phyloP scores from a whole-genome alignment of 345 rosid genomes.

The Laguncularia racemosa region DNA sequence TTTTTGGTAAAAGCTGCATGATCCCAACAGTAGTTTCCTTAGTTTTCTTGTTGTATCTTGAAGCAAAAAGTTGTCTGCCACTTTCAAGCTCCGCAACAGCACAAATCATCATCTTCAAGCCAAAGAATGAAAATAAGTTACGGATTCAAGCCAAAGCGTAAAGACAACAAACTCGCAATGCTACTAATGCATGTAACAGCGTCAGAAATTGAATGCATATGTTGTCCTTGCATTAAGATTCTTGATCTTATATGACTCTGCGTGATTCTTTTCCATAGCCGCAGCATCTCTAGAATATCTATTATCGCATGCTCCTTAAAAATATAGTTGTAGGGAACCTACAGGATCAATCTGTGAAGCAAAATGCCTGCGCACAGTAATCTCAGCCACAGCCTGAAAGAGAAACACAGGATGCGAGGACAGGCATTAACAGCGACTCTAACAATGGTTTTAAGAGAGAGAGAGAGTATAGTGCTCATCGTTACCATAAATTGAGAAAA shows the following conservation, averaged over 20 bases:
- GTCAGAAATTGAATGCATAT: no score
- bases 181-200: no score
- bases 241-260: no score
- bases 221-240: no score
- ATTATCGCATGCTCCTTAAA: no score
- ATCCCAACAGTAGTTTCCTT: conserved; percentile 68
- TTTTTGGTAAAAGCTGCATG: conserved; percentile 67
- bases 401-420: background rate
- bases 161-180: background rate
- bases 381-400: conserved; percentile 86
- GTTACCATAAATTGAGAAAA: no score
- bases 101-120: conserved; percentile 76
- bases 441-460: no score
- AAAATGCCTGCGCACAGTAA: conserved; percentile 63
- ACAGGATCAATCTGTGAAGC: conserved; percentile 55
- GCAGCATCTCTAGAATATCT: background rate
- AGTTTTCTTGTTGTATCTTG: conserved; percentile 50
- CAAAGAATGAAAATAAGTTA: background rate
- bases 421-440: background rate
- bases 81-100: conserved; percentile 90
- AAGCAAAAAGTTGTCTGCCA: conserved; percentile 70
- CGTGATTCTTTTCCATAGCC: background rate
- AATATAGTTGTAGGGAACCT: conserved; percentile 14
- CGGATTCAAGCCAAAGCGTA: conserved; percentile 8
- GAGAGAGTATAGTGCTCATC: no score